Percentiles rank a stretch among this genome's conserved stretches.
Conservation (phyloP, 768 basidiomycete genomes). For the Pleurotus ostreatus region DNA sequence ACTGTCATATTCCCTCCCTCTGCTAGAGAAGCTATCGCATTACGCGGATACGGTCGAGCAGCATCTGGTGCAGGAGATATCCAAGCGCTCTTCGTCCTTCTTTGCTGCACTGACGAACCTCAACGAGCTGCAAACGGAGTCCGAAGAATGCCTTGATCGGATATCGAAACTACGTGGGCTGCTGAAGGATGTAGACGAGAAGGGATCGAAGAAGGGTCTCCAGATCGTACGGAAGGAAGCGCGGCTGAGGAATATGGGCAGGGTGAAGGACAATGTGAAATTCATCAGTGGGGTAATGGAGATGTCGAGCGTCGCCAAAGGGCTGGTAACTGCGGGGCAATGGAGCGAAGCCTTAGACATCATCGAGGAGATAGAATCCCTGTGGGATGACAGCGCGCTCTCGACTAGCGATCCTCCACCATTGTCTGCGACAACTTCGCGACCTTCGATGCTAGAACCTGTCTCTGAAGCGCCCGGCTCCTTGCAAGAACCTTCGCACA, state of each 20-base stretch:
- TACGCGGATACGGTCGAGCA: conserved; percentile 93
- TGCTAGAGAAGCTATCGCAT: conserved; percentile 87
- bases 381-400: conserved; percentile 39
- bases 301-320: conserved; percentile 65
- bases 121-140: conserved; percentile 88
- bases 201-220: conserved; percentile 76
- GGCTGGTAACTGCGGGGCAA: conserved; percentile 78
- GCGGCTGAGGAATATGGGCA: conserved; percentile 55
- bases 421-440: conserved; percentile 6
- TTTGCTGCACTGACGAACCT: conserved; percentile 95
- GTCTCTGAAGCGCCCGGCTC: conserved; percentile 12
- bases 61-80: conserved; percentile 91
- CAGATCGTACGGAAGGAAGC: conserved; percentile 64
- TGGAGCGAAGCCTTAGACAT: conserved; percentile 83
- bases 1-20: conserved; percentile 62
- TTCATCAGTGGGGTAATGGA: conserved; percentile 72
- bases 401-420: conserved; percentile 1
- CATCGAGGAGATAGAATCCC: conserved; percentile 59
- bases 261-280: conserved; percentile 58
- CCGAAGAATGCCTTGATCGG: conserved; percentile 73
- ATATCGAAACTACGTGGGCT: conserved; percentile 69
- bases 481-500: conserved; percentile 15
- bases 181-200: conserved; percentile 72
- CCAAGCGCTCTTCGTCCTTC: conserved; percentile 86
- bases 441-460: conserved; percentile 10